A percentile compares a stretch with the other conserved stretches of the same genome.
Evolutionary conservation across 306 rosid species (phyloP).

Genomic region (Rubus idaeus): DNA sequence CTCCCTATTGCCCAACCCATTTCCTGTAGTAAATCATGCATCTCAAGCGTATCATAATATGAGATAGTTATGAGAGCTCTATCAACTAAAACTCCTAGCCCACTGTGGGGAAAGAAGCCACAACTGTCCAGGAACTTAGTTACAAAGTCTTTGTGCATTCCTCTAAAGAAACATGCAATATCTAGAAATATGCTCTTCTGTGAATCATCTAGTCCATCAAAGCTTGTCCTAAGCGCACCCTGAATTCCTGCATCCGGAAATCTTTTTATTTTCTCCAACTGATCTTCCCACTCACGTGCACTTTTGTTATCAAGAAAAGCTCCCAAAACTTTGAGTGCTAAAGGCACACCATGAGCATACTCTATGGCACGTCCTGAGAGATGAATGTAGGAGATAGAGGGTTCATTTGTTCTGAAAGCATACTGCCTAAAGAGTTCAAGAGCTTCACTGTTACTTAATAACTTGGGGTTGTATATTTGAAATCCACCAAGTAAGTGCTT

Average conservation of each 20-base stretch:
- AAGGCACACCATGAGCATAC: conserved; percentile 18
- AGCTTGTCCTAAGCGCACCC: conserved; percentile 12
- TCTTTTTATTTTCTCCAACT: background rate
- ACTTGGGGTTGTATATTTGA: background rate
- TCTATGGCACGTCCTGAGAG: background rate
- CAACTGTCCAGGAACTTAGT: conserved; percentile 15
- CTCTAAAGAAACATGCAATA: conserved; percentile 41
- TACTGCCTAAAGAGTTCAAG: conserved; percentile 16
- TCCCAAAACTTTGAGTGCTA: conserved; percentile 25
- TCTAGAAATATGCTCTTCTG: conserved; percentile 31
- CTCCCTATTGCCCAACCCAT: background rate
- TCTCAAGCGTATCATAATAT: background rate
- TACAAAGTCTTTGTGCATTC: conserved; percentile 23
- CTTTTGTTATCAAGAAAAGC: background rate
- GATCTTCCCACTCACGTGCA: conserved; percentile 5
- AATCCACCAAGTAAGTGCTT: background rate
- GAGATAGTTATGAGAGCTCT: conserved; percentile 21
- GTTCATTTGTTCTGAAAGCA: background rate
- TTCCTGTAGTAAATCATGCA: background rate
- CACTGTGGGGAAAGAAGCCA: conserved; percentile 28
- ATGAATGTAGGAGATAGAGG: background rate
- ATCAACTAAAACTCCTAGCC: conserved; percentile 14
- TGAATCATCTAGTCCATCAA: conserved; percentile 11
- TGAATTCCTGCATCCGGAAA: background rate
- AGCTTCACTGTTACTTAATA: background rate